Percentiles rank a stretch among this genome's conserved stretches.
Evolutionary conservation across 2,329 filamentous ascomycete genomes (phyloP).

Genomic region (Pestalotiopsis sp.): DNA sequence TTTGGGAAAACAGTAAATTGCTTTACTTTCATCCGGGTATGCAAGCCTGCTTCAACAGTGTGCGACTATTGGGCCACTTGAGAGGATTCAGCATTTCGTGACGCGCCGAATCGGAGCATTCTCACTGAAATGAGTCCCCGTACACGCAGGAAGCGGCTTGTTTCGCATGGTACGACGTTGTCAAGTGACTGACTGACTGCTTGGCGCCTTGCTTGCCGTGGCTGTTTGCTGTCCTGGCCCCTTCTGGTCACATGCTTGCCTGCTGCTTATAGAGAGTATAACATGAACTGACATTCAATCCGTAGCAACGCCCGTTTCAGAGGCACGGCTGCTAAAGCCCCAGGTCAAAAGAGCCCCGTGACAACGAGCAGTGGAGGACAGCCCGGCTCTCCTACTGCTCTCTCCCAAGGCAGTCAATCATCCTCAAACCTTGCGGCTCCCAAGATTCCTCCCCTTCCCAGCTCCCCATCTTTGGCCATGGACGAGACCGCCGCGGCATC

Average conservation of each 20-base stretch:
- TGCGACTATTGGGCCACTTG: background rate
- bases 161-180: background rate
- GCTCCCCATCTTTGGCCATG: constrained; percentile 67
- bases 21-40: background rate
- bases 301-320: constrained; percentile 61
- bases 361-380: constrained; percentile 47
- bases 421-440: constrained; percentile 57
- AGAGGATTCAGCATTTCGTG: background rate
- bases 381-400: constrained; percentile 48
- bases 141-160: background rate
- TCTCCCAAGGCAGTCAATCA: constrained; percentile 52
- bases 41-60: background rate
- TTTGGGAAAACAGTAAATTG: background rate
- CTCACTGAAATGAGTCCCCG: background rate
- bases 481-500: constrained; percentile 56
- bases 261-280: background rate
- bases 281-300: constrained; percentile 25
- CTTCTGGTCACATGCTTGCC: background rate
- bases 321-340: constrained; percentile 54
- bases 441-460: constrained; percentile 63
- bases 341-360: constrained; percentile 55
- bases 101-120: background rate
- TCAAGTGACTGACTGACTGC: background rate
- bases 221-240: background rate
- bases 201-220: background rate